A percentile compares a stretch with the other conserved stretches of the same genome.
Evolutionary conservation across 2,329 filamentous ascomycete genomes (phyloP).

Genomic region (Alternaria metachromatica): DNA sequence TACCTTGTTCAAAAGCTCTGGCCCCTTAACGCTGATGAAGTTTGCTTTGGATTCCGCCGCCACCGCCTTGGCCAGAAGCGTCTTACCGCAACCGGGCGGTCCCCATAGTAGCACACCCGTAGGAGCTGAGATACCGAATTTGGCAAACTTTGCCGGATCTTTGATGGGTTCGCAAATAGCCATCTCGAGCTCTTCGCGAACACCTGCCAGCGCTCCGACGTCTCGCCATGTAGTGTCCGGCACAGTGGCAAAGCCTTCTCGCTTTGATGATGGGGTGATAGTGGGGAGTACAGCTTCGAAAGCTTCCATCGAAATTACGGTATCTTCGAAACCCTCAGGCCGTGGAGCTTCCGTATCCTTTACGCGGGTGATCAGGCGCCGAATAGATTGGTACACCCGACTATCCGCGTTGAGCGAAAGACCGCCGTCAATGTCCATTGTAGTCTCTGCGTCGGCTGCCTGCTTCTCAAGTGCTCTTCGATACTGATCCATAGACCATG

Average conservation of each 20-base stretch:
- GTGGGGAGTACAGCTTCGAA: slow-evolving; percentile 77
- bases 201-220: slow-evolving; percentile 81
- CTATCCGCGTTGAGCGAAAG: slow-evolving; percentile 23
- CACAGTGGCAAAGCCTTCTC: slow-evolving; percentile 93
- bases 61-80: slow-evolving; percentile 91
- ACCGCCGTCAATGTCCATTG: slow-evolving; percentile 61
- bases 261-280: slow-evolving; percentile 81
- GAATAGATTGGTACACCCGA: slow-evolving; percentile 25
- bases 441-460: slow-evolving; percentile 41
- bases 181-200: slow-evolving; percentile 80
- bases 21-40: slow-evolving; percentile 97
- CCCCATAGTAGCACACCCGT: slow-evolving; percentile 95
- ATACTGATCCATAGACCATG: slow-evolving; percentile 68
- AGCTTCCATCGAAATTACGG: slow-evolving; percentile 68
- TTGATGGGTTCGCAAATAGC: slow-evolving; percentile 92
- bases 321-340: slow-evolving; percentile 61
- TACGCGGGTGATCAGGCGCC: slow-evolving; percentile 60
- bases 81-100: slow-evolving; percentile 96
- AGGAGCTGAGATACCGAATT: slow-evolving; percentile 79
- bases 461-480: slow-evolving; percentile 58
- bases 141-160: slow-evolving; percentile 76
- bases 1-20: slow-evolving; percentile 89
- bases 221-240: slow-evolving; percentile 93
- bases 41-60: slow-evolving; percentile 95
- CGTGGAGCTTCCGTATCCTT: slow-evolving; percentile 56